Evolutionary conservation across 257 asterid species (phyloP).

Genomic region (Ilex asprella): DNA sequence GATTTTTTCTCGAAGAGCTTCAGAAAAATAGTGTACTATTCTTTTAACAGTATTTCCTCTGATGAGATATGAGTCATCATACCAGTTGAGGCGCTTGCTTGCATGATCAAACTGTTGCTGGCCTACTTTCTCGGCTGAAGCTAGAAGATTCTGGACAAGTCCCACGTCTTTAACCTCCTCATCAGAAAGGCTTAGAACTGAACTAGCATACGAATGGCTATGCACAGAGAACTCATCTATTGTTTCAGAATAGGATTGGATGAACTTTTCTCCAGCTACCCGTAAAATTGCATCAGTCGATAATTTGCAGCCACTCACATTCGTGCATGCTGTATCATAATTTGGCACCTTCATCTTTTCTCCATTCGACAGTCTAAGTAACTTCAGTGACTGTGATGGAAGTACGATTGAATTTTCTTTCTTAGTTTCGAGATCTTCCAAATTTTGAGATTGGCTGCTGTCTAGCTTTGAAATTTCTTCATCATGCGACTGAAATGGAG

Average conservation of each 20-base stretch:
- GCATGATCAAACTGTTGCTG: conserved; percentile 24
- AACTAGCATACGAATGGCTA: too few relatives aligned
- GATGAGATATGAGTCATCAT: conserved; percentile 12
- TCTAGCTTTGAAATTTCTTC: neutral
- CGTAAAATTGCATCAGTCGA: too few relatives aligned
- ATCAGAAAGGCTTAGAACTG: conserved; percentile 1
- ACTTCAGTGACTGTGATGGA: too few relatives aligned
- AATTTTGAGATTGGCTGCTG: neutral
- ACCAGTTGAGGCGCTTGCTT: conserved; percentile 15
- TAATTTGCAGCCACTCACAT: too few relatives aligned
- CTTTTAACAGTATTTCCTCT: conserved; percentile 18
- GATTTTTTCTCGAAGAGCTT: conserved; percentile 33
- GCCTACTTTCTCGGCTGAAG: conserved; percentile 21
- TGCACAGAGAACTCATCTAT: too few relatives aligned
- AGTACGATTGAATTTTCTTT: too few relatives aligned
- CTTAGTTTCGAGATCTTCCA: too few relatives aligned
- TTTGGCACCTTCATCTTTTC: neutral
- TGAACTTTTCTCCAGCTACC: too few relatives aligned
- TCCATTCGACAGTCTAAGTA: too few relatives aligned
- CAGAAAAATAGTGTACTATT: conserved; percentile 16
- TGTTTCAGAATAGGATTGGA: too few relatives aligned
- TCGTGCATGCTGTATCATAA: too few relatives aligned
- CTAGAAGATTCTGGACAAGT: conserved; percentile 21
- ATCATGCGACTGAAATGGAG: too few relatives aligned
- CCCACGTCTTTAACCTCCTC: conserved; percentile 16